These are phyloP conservation scores for Trapa bicornis DNA, from an alignment of 345 rosid genomes.

Conservation along the genomic window DNA sequence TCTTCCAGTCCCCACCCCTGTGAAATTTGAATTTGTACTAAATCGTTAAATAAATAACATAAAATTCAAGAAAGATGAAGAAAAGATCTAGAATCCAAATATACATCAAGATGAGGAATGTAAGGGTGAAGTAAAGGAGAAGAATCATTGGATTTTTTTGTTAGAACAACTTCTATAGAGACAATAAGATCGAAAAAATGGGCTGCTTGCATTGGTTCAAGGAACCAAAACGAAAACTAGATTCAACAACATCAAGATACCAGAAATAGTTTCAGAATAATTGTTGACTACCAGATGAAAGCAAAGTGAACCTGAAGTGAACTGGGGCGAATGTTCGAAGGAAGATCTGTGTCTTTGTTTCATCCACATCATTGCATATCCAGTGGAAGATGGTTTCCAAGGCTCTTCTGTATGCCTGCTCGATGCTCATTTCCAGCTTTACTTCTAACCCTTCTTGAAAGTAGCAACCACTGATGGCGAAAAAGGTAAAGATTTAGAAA, in stretches of 20 bases:
- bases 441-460: constrained; percentile 71
- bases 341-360: constrained; percentile 63
- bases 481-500: background rate
- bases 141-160: no score
- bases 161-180: no score
- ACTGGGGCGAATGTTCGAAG: constrained; percentile 88
- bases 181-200: no score
- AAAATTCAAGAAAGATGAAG: background rate
- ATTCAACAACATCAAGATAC: background rate
- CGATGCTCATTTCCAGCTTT: constrained; percentile 42
- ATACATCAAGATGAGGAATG: background rate
- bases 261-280: background rate
- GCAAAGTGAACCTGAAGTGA: constrained; percentile 72
- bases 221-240: background rate
- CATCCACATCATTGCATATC: constrained; percentile 51
- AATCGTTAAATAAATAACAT: background rate
- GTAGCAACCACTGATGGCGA: constrained; percentile 57
- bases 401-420: constrained; percentile 50
- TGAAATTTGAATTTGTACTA: background rate
- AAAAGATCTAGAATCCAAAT: background rate
- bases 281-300: background rate
- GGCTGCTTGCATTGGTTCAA: no score
- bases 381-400: constrained; percentile 55
- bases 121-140: no score
- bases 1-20: constrained; percentile 94